These are phyloP conservation scores for Phoenix dactylifera DNA, from an alignment of 176 grass and related monocot species.

Conservation along the genomic window DNA sequence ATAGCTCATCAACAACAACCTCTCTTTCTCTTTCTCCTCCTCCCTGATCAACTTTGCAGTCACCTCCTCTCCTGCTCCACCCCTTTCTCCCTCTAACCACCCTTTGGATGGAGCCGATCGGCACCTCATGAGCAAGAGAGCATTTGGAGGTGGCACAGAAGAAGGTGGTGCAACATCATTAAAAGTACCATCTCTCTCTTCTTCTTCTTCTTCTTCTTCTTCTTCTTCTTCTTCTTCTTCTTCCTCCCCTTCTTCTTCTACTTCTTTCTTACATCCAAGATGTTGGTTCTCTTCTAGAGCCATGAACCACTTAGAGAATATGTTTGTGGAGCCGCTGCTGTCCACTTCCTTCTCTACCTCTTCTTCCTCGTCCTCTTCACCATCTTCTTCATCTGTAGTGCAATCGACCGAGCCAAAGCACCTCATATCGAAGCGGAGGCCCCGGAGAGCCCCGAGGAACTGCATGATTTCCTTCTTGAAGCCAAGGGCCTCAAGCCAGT, in stretches of 20 bases:
- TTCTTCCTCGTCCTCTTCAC: slow-evolving; percentile 31
- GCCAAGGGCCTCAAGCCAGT: slow-evolving; percentile 55
- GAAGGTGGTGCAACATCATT: slow-evolving; percentile 1
- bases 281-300: slow-evolving; percentile 53
- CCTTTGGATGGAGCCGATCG: slow-evolving; percentile 78
- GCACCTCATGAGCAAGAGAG: slow-evolving; percentile 87
- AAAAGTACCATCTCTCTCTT: neutral
- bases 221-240: neutral
- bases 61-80: slow-evolving; percentile 21
- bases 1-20: slow-evolving; percentile 72
- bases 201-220: neutral
- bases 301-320: slow-evolving; percentile 93
- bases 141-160: slow-evolving; percentile 52
- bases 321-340: slow-evolving; percentile 13
- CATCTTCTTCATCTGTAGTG: slow-evolving; percentile 74
- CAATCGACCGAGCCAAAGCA: slow-evolving; percentile 75
- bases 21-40: slow-evolving; percentile 32
- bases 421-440: slow-evolving; percentile 62
- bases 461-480: slow-evolving; percentile 73
- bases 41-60: slow-evolving; percentile 23
- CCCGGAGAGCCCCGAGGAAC: slow-evolving; percentile 57
- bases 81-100: slow-evolving; percentile 15
- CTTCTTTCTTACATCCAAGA: slow-evolving; percentile 20
- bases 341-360: slow-evolving; percentile 25
- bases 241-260: slow-evolving; percentile 9